Evolutionary conservation across 495 filamentous ascomycete species (phyloP).

Genomic region (Collariella sp.): DNA sequence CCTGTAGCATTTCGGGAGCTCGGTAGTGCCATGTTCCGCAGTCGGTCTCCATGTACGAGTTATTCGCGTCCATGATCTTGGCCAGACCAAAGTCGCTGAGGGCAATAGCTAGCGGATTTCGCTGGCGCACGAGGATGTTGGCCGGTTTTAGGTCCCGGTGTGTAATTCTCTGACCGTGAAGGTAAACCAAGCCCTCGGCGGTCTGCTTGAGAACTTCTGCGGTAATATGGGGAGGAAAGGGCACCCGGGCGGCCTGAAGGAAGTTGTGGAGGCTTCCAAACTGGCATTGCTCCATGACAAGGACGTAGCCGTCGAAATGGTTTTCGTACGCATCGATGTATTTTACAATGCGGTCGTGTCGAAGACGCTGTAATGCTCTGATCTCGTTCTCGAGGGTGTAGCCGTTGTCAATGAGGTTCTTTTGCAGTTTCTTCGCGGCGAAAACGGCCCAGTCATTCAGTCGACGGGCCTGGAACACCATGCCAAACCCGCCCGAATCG

Average conservation of each 20-base stretch:
- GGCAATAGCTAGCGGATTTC: neutral
- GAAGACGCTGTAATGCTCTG: neutral
- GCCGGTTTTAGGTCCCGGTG: neutral
- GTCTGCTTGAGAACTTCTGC: neutral
- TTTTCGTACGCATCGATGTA: neutral
- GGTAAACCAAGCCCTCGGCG: neutral
- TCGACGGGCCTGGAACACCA: neutral
- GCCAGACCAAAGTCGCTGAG: slow-evolving; percentile 1
- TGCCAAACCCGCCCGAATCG: neutral
- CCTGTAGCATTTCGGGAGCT: neutral
- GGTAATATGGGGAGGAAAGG: neutral
- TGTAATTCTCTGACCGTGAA: neutral
- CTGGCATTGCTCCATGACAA: slow-evolving; percentile 1
- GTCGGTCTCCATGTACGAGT: neutral
- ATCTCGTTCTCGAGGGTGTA: neutral
- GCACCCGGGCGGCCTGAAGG: neutral
- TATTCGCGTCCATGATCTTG: too few species aligned
- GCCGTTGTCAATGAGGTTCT: too few species aligned
- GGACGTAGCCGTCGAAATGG: neutral
- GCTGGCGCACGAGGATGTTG: slow-evolving; percentile 1
- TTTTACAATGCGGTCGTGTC: neutral
- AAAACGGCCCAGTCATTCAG: neutral
- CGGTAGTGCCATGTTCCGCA: neutral
- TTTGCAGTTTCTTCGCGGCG: neutral
- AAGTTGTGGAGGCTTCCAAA: neutral